These are phyloP conservation scores for Tremellales sp. DNA, from an alignment of 1,284 basidiomycete species.

Conservation along the genomic window DNA sequence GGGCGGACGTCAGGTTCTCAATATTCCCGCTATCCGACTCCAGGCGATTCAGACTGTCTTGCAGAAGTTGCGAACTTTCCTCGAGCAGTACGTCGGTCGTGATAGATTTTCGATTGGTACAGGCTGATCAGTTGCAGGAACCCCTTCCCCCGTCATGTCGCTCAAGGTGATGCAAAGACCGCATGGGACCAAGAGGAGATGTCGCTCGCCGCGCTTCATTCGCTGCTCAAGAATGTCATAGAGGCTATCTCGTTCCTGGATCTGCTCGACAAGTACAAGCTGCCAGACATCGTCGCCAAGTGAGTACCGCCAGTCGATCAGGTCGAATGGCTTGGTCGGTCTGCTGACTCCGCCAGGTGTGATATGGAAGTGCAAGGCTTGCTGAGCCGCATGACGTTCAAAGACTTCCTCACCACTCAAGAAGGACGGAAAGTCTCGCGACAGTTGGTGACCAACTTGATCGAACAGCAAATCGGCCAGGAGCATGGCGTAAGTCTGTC, in stretches of 20 bases:
- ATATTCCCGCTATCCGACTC: background rate
- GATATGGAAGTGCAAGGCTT: constrained; percentile 59
- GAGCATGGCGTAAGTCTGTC: constrained; percentile 73
- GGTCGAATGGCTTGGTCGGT: too few species aligned
- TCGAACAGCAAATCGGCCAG: constrained; percentile 95
- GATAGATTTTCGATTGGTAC: background rate
- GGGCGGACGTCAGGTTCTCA: constrained; percentile 19
- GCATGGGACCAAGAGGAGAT: constrained; percentile 47
- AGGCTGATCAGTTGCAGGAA: constrained; percentile 17
- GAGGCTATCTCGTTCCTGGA: constrained; percentile 92
- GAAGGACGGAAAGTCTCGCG: constrained; percentile 78
- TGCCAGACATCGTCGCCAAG: constrained; percentile 79
- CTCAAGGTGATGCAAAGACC: constrained; percentile 38
- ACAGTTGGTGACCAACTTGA: constrained; percentile 87
- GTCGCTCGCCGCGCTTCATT: constrained; percentile 36
- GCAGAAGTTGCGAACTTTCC: background rate
- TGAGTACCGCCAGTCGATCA: too few species aligned
- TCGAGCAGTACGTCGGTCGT: background rate
- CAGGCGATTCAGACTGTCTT: background rate
- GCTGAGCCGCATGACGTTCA: constrained; percentile 68
- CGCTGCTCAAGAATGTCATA: constrained; percentile 73
- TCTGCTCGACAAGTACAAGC: constrained; percentile 82
- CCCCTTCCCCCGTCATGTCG: constrained; percentile 39
- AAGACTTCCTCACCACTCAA: constrained; percentile 75
- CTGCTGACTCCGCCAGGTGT: too few species aligned